These are phyloP conservation scores for Cordyceps javanica DNA, from an alignment of 2,329 filamentous ascomycete species.

Conservation along the genomic window DNA sequence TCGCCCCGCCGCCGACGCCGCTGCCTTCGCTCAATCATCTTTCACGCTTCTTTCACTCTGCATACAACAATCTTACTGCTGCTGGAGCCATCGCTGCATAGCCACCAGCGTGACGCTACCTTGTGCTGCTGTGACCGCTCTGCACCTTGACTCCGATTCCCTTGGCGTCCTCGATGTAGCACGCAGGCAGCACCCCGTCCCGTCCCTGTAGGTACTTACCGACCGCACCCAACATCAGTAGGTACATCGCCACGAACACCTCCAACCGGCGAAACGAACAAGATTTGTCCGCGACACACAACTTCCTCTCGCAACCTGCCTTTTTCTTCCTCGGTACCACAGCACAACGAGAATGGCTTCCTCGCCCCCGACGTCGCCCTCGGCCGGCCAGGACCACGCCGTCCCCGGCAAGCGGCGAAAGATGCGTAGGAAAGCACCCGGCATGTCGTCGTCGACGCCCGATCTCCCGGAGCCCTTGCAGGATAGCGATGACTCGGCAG, in stretches of 20 bases:
- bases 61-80: background rate
- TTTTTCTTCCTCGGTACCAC: background rate
- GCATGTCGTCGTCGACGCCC: conserved; percentile 29
- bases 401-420: conserved; percentile 35
- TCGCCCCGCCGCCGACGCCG: conserved; percentile 1
- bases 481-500: conserved; percentile 42
- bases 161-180: background rate
- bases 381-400: conserved; percentile 28
- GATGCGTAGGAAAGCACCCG: conserved; percentile 35
- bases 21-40: background rate
- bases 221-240: no score
- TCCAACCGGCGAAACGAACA: background rate
- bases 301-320: background rate
- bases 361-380: conserved; percentile 12
- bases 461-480: conserved; percentile 49
- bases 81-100: background rate
- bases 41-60: background rate
- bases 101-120: background rate
- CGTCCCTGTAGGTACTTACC: background rate
- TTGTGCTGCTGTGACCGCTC: background rate
- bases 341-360: conserved; percentile 8
- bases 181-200: conserved; percentile 5
- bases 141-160: background rate
- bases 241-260: background rate
- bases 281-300: background rate